Evolutionary conservation across 2,329 filamentous ascomycete species (phyloP), one percentile per base, ranked within the genome.

Genomic region (Botrytis pseudocinerea): DNA sequence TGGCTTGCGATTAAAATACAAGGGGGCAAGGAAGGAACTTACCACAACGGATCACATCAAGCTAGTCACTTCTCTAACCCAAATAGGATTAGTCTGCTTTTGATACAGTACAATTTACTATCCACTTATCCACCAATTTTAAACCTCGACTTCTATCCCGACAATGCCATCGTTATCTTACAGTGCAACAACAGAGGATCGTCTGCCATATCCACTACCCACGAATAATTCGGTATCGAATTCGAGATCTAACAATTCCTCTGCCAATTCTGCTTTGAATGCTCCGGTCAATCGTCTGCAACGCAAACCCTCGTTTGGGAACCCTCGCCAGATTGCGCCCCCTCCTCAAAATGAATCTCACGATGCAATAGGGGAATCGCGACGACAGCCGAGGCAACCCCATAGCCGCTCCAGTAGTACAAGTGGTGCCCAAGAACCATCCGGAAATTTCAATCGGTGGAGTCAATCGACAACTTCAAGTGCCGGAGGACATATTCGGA

Each of bases 401-500:
- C 72, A 73, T 60, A 71, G 46, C 46, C 72, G 68, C 40, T 73
- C 72, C 35, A 71, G 59, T 71, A 73, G 72, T 62, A 40, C 66
- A 25, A 66, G 66, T 51, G 72, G 72, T 44, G 40, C 60, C 9
- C 60, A 35, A 64, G 85, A 87, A 73, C 81, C 82, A 62, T 82
- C 85, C 59, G 85, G 84, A 78, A 85, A 84, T 75, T 82, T 86
- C 74, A 85, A 88, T 78, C 84, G 86, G 78, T 87, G 86, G 86
- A 87, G 86, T 60, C 81, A 83, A 32, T 88, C 87, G 22, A 87
- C 86, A 69, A 79, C 82, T 14, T 88, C 86, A 60, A 88, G 84
- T 74, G 84, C 82, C 75, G 81, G 83, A 57, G 66, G 59, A 48
- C 72, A 64, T 69, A 73, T 40, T 28, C 66, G 68, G n/a, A 73